Base-by-base conservation (phyloP, 83 land plant species). In the Diphasiastrum complanatum region DNA sequence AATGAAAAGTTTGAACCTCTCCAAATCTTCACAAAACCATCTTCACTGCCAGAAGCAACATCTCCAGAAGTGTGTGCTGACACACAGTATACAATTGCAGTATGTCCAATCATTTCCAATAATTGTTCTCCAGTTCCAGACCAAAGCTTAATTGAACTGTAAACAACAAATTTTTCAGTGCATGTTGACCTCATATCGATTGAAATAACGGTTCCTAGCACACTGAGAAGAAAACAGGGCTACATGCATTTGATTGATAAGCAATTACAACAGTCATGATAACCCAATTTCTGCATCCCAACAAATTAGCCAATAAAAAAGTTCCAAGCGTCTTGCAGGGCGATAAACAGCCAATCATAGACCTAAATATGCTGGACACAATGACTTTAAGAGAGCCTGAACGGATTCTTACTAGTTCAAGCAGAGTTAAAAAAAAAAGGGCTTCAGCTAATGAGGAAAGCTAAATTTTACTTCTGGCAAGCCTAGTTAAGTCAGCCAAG, bases 11-110 rank as follows among this genome's bases (percentile, higher is more conserved):
- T 16, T 8, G 26, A 26, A 95, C 99, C 89, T 84, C 76, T 86
- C 99, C 99, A 95, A 26, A 95, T 78, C 67, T 89, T 95, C 25
- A 86, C 89, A 65, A 45, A 82, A 49, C 84, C 70, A 77, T 95
- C 99, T 77, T 95, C 99, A 76, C 99, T 89, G 18, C 88, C 99
- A 82, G 97, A 86, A 36, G 85, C 85, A 54, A 95, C 51, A 59
- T 76, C 82, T 36, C 97, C 97, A 22, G 97, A 80, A 1, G 66
- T 45, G 63, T 89, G 86, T 24, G 83, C 80, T 61, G 88, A 81
- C 30, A 89, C 90, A 62, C 81, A 78, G 69, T 95, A 89, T 24
- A 95, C 93, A 61, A 95, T 81, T 25, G 97, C 80, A 47, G 93
- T 81, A 67, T 95, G 99, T 40, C 99, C 99, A 61, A 86, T 78